Conservation (phyloP, 768 basidiomycete species). For the Piloderma croceum region DNA sequence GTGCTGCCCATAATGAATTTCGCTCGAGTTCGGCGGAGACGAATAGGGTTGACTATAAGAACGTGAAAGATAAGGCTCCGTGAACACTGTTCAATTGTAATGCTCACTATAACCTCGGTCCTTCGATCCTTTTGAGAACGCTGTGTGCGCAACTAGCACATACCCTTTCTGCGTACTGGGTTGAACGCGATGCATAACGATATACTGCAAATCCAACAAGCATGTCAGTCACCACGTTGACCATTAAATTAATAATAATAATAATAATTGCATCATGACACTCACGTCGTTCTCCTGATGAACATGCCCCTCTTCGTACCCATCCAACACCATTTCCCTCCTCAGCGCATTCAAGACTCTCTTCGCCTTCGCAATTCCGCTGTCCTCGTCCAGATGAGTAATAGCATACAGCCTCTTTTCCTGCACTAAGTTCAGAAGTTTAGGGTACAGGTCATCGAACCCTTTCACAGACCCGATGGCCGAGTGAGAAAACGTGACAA, state of each 20-base stretch:
- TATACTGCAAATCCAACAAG: slow-evolving; percentile 64
- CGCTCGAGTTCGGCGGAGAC: slow-evolving; percentile 72
- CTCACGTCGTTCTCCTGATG: slow-evolving; percentile 93
- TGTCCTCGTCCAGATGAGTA: slow-evolving; percentile 45
- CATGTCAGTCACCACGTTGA: too few relatives aligned
- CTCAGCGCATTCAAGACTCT: slow-evolving; percentile 82
- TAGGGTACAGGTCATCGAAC: slow-evolving; percentile 95
- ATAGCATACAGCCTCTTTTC: slow-evolving; percentile 80
- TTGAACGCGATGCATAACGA: slow-evolving; percentile 87
- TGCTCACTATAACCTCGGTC: slow-evolving; percentile 74
- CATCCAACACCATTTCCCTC: slow-evolving; percentile 85
- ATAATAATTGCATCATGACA: too few relatives aligned
- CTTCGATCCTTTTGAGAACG: slow-evolving; percentile 78
- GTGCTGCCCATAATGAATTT: slow-evolving; percentile 78
- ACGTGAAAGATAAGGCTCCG: slow-evolving; percentile 3
- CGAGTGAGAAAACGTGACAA: slow-evolving; percentile 85
- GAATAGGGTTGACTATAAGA: slow-evolving; percentile 78
- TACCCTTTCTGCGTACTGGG: slow-evolving; percentile 89
- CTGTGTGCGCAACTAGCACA: slow-evolving; percentile 86
- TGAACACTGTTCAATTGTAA: background rate
- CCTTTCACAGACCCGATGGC: slow-evolving; percentile 94
- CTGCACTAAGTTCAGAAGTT: slow-evolving; percentile 81
- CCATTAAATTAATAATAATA: too few relatives aligned
- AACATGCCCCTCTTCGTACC: slow-evolving; percentile 89
- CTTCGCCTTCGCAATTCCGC: slow-evolving; percentile 55